phyloP scores from a whole-genome alignment of 2,329 filamentous ascomycete genomes.

The Phaeosphaeria sp. region DNA sequence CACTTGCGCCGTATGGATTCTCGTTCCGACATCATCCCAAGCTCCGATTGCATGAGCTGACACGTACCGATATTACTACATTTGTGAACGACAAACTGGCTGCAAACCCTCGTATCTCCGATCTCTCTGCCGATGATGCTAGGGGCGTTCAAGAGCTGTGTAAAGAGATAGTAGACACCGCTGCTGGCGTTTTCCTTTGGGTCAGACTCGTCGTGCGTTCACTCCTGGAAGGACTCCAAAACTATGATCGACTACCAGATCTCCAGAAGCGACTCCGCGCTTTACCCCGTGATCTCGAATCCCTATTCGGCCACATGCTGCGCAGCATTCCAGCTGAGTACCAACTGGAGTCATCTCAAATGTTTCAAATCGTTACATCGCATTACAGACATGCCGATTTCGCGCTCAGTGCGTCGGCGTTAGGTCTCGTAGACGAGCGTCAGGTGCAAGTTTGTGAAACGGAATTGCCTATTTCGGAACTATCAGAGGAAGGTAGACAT shows the following conservation, averaged over 20 bases:
- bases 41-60: constrained; percentile 7
- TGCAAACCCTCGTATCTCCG: background rate
- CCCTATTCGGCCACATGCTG: constrained; percentile 16
- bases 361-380: background rate
- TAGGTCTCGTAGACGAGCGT: background rate
- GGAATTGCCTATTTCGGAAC: background rate
- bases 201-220: constrained; percentile 3
- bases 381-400: background rate
- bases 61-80: constrained; percentile 1
- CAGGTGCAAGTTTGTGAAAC: background rate
- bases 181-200: constrained; percentile 13
- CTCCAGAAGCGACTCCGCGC: constrained; percentile 6
- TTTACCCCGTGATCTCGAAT: constrained; percentile 15
- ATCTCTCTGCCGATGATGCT: background rate
- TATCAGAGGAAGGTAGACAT: background rate
- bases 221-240: constrained; percentile 4
- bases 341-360: background rate
- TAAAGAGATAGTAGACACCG: background rate
- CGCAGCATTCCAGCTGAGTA: background rate
- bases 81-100: constrained; percentile 6
- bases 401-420: background rate
- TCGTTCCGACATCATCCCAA: background rate
- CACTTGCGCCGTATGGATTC: constrained; percentile 1
- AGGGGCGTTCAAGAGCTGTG: background rate
- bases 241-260: constrained; percentile 2